These are phyloP conservation scores for Phyllosticta capitalensis DNA, from an alignment of 2,329 filamentous ascomycete species.

Conservation along the genomic window DNA sequence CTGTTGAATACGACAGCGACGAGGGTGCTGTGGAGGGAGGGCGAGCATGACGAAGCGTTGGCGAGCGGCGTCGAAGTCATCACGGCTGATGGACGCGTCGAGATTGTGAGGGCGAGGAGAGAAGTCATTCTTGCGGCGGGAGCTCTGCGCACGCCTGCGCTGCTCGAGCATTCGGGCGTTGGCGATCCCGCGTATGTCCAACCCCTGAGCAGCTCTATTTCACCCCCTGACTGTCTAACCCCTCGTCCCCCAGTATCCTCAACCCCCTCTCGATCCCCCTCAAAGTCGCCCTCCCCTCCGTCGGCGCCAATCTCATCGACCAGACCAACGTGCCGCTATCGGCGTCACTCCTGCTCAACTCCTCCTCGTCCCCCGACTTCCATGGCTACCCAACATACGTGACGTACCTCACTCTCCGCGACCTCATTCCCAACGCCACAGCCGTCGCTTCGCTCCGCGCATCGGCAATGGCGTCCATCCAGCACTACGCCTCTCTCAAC, in stretches of 20 bases:
- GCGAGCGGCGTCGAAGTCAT: not conserved
- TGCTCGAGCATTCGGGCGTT: constrained; percentile 16
- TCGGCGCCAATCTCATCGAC: constrained; percentile 28
- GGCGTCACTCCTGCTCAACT: constrained; percentile 14
- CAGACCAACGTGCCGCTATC: constrained; percentile 20
- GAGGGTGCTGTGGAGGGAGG: constrained; percentile 32
- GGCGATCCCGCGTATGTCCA: constrained; percentile 12
- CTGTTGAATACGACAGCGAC: constrained; percentile 36
- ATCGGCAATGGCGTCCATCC: constrained; percentile 21
- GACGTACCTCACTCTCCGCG: constrained; percentile 24
- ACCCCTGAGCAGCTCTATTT: not conserved
- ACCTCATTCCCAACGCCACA: constrained; percentile 24
- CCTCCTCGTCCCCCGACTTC: constrained; percentile 27
- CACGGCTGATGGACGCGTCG: constrained; percentile 17
- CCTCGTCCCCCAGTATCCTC: constrained; percentile 15
- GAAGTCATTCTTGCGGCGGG: constrained; percentile 17
- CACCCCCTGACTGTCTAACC: no score
- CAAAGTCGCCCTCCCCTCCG: constrained; percentile 17
- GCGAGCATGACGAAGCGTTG: not conserved
- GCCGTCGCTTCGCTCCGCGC: constrained; percentile 17
- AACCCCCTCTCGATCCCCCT: constrained; percentile 13
- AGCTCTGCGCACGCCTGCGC: constrained; percentile 11
- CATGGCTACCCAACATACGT: constrained; percentile 30
- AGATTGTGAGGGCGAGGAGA: constrained; percentile 27
- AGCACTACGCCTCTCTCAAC: constrained; percentile 19